phyloP scores from a whole-genome alignment of 2,329 filamentous ascomycete species.

The Arthrinium puccinioides region DNA sequence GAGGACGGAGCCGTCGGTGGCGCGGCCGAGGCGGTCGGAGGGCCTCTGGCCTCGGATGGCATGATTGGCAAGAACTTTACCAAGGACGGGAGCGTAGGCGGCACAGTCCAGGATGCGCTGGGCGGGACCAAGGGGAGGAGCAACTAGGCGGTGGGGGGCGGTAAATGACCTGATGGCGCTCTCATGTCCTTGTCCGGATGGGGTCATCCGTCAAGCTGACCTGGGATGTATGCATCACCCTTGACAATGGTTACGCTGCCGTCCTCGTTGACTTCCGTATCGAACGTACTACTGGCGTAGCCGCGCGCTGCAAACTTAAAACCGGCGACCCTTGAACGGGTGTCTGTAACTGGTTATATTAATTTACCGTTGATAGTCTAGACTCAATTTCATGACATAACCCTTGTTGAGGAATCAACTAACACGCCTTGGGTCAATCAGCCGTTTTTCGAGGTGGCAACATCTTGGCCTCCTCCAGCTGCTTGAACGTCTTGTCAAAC shows the following conservation, averaged over 20 bases:
- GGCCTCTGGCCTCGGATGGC: slow-evolving; percentile 42
- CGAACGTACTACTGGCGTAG: too few species aligned
- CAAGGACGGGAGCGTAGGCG: slow-evolving; percentile 42
- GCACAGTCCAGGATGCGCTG: slow-evolving; percentile 38
- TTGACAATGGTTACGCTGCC: too few species aligned
- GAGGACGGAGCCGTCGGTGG: slow-evolving; percentile 42
- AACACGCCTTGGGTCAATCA: too few species aligned
- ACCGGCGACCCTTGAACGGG: too few species aligned
- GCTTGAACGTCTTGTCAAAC: slow-evolving; percentile 14
- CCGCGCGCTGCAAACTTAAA: too few species aligned
- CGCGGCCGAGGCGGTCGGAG: slow-evolving; percentile 41
- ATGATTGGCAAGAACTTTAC: slow-evolving; percentile 50
- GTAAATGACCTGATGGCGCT: neutral
- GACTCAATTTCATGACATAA: too few species aligned
- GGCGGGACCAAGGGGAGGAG: slow-evolving; percentile 29
- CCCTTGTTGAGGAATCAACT: too few species aligned
- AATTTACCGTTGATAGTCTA: too few species aligned
- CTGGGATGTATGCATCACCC: neutral
- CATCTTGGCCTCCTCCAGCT: neutral
- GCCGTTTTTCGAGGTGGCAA: too few species aligned
- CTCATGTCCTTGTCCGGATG: neutral
- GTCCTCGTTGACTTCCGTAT: too few species aligned
- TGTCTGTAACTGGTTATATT: too few species aligned
- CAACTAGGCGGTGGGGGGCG: slow-evolving; percentile 12
- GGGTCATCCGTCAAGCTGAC: neutral